A percentile compares a stretch with the other conserved stretches of the same genome.
phyloP scores from a whole-genome alignment of 495 filamentous ascomycete genomes.

The Aspergillus ellipticus region DNA sequence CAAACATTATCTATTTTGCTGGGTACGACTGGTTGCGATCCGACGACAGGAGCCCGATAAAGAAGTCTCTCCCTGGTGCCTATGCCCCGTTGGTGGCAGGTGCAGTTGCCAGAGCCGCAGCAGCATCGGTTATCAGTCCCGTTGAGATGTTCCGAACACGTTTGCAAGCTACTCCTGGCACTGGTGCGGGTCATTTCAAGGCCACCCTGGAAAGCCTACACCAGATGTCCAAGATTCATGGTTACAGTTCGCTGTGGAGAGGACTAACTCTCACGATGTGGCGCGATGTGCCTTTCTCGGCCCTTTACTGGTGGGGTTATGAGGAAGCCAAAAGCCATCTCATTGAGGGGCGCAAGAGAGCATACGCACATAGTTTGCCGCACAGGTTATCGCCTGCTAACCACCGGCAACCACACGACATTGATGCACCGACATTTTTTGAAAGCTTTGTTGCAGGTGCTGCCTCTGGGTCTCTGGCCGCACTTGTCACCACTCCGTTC shows the following conservation, averaged over 20 bases:
- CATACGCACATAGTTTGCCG: slow-evolving; percentile 23
- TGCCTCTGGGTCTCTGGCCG: slow-evolving; percentile 74
- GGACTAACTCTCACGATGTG: slow-evolving; percentile 89
- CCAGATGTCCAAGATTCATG: slow-evolving; percentile 72
- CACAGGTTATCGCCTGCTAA: slow-evolving; percentile 17
- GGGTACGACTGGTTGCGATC: slow-evolving; percentile 94
- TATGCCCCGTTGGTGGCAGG: slow-evolving; percentile 82
- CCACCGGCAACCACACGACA: slow-evolving; percentile 35
- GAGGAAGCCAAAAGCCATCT: slow-evolving; percentile 69
- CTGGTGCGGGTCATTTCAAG: slow-evolving; percentile 59
- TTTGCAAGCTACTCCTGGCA: slow-evolving; percentile 69
- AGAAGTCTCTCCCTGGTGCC: slow-evolving; percentile 51
- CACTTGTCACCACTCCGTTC: slow-evolving; percentile 90
- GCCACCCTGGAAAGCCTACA: slow-evolving; percentile 70
- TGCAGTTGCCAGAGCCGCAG: slow-evolving; percentile 68
- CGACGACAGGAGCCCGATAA: slow-evolving; percentile 65
- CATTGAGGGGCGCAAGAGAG: slow-evolving; percentile 57
- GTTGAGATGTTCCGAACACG: slow-evolving; percentile 95
- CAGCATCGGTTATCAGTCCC: slow-evolving; percentile 79
- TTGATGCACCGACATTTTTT: slow-evolving; percentile 60
- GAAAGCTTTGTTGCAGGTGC: slow-evolving; percentile 89
- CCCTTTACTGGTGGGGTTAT: slow-evolving; percentile 97
- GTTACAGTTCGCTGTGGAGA: slow-evolving; percentile 85
- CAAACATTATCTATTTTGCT: slow-evolving; percentile 97
- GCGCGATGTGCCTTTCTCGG: slow-evolving; percentile 96